Base-by-base conservation (phyloP, 441 rosid genomes). In the Syzygium malaccense region DNA sequence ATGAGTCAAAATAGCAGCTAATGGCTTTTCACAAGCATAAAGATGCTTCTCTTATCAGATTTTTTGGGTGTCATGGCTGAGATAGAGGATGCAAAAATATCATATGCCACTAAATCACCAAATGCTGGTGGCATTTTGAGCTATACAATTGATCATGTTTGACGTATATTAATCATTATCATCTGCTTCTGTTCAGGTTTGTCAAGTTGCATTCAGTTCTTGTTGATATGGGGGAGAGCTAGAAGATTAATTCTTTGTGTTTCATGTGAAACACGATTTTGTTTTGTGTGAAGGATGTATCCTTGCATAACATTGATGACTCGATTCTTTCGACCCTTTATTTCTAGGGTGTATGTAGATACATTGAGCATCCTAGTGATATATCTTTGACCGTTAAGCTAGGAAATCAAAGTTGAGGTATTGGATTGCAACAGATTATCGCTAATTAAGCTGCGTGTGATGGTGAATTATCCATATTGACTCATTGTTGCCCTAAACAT, bases 281-380 rank as follows among this genome's bases (percentile, higher is more conserved):
- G 12, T 71, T 37, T 37, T 6, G 14, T 37, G 48, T 37, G 86
- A 87, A 66, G 60, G 49, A 56, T 88, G 53, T 55, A 79, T 88
- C 85, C 33, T 58, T 57, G 83, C 83, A 30, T 51, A 55, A 53
- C 71, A 80, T 68, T 60, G 75, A 64, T 64, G 37, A 41, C 55
- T 64, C 88, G 83, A 92, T 91, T 93, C 93, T 93, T 91, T 91
- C 37, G 33, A 88, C 88, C 91, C 92, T 87, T 88, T 62, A 57
- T 17, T 23, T 49, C 23, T 18, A 89, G 92, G 93, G 86, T 23
- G 28, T 71, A 37, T 71, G 83, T 71, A 71, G 83, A 71, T 71
- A 37, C 18, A 71, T 0, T 23, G 28, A 37, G 37, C 83, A 71
- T 37, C n/a, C 51, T 12, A 71, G 80, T 12, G 79, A 33, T 68